Percentiles rank a stretch among this genome's conserved stretches.
These are phyloP conservation scores for Polychaeton citri DNA, from an alignment of 2,329 filamentous ascomycete species.

Conservation along the genomic window DNA sequence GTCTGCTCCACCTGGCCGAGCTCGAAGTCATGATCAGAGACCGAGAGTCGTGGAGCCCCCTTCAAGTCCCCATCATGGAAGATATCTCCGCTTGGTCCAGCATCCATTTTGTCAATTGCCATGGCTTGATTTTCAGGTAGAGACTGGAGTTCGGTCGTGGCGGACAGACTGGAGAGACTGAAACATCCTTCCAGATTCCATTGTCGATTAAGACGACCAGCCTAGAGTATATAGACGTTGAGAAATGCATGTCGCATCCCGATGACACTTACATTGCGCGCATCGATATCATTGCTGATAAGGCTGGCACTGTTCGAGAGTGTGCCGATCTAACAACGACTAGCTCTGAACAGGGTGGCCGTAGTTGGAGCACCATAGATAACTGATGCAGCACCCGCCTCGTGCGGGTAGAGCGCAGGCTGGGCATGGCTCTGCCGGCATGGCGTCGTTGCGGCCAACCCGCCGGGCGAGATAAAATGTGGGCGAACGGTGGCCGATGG, in stretches of 20 bases:
- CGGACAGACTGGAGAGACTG: background rate
- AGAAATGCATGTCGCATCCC: background rate
- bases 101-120: background rate
- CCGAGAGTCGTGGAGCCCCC: background rate
- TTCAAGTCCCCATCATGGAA: background rate
- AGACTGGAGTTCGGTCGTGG: background rate
- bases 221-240: background rate
- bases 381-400: background rate
- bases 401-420: background rate
- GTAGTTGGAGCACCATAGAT: background rate
- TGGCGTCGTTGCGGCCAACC: background rate
- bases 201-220: background rate
- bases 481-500: background rate
- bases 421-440: background rate
- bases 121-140: background rate
- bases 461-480: too few relatives aligned
- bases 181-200: background rate
- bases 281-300: background rate
- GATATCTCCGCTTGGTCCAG: background rate
- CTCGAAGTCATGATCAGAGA: background rate
- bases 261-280: background rate
- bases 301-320: background rate
- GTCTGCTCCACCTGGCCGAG: background rate
- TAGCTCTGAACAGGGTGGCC: background rate
- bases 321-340: background rate